A percentile compares a stretch with the other conserved stretches of the same genome.
phyloP scores from a whole-genome alignment of 352 stramenopile genomes.

The Achlya hypogyna region DNA sequence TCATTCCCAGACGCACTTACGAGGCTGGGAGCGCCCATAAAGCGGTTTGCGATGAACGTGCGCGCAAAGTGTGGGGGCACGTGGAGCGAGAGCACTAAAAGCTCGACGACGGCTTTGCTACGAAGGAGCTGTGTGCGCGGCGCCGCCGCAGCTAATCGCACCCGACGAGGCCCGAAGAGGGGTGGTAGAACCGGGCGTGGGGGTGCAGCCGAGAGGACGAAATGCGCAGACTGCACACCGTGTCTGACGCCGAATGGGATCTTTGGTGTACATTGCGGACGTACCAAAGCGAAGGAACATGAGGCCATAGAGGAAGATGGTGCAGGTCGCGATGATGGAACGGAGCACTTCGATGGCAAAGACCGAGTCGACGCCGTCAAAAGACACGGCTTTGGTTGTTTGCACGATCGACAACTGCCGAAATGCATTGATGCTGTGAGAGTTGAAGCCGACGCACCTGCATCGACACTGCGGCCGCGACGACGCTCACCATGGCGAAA shows the following conservation, averaged over 20 bases:
- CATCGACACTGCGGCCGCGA: conserved; percentile 5
- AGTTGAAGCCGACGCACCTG: conserved; percentile 10
- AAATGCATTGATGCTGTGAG: too few species aligned
- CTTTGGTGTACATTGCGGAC: background rate
- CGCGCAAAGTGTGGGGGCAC: background rate
- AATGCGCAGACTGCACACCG: conserved; percentile 10
- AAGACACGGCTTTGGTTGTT: background rate
- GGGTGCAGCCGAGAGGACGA: background rate
- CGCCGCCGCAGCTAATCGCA: background rate
- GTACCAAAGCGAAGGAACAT: conserved; percentile 1
- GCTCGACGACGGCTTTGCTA: conserved; percentile 8
- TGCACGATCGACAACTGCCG: conserved; percentile 1
- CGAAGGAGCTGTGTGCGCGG: background rate
- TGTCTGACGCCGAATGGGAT: background rate
- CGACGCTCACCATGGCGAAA: conserved; percentile 2
- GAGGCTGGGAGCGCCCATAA: background rate
- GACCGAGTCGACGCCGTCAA: background rate
- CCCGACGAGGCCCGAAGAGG: conserved; percentile 1
- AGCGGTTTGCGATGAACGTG: background rate
- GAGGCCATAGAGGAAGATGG: conserved; percentile 9
- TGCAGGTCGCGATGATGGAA: background rate
- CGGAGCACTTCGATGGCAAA: conserved; percentile 1
- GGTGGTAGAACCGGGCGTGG: conserved; percentile 8
- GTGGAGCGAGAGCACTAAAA: conserved; percentile 8
- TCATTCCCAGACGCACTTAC: background rate